Base-by-base conservation (phyloP, 345 rosid species). In the Sisymbrium irio region DNA sequence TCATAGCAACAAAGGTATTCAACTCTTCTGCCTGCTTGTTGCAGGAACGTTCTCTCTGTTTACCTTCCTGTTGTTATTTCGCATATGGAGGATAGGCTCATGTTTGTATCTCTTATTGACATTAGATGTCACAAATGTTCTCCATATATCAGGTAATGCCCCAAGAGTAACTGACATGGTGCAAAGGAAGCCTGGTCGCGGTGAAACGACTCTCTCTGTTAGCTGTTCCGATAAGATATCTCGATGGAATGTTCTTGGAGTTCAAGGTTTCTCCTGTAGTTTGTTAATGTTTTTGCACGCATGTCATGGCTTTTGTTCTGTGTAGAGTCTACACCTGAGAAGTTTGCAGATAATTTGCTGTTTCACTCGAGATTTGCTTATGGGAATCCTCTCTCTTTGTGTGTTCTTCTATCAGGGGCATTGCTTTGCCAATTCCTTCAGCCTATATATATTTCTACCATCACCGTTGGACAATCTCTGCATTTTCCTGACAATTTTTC, bases 111-210 rank as follows among this genome's bases (percentile, higher is more conserved):
- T n/a, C 0, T 41, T 59, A 5, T 41, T 67, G 13, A 30, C 36
- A 57, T 40, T 13, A 25, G 14, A 53, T 7, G 25, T 78, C 13
- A 22, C 35, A 37, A 47, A 58, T 75, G 62, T 51, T 77, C 46
- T 78, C 67, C 40, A 22, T 22, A 49, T 76, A 77, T 65, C 87
- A 81, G 89, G 72, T 54, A 49, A 77, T 67, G 60, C 50, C 67
- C 62, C 75, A 39, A 76, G 67, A 69, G 65, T 62, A 12, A 61
- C 76, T 57, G 88, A 87, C 75, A 75, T 64, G 76, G 97, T 91
- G 64, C 96, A 89, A 68, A 84, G 96, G 78, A 94, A 94, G 82
- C 97, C 98, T 72, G 97, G 98, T 54, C 97, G 97, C 30, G 98
- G 97, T 71, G 90, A 89, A 78, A 78, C 86, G 1, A 94, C 98